These are phyloP conservation scores for Aspergillus quadricinctus DNA, from an alignment of 2,329 filamentous ascomycete genomes.

Conservation along the genomic window DNA sequence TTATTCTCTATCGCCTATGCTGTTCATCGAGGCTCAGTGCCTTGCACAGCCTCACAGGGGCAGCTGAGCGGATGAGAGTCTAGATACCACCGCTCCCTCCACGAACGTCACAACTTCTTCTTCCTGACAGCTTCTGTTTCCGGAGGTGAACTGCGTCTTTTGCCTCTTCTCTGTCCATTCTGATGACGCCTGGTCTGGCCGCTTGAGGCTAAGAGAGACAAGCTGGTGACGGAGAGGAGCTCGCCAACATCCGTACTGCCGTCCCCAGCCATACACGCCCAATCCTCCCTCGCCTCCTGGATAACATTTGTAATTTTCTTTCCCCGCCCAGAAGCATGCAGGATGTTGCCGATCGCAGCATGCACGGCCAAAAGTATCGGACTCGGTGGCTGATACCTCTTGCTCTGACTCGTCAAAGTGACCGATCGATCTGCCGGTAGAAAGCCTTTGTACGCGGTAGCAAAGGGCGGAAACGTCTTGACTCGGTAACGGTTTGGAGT, in stretches of 20 bases:
- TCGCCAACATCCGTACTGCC: constrained; percentile 13
- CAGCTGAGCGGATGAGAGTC: not conserved
- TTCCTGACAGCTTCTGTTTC: not conserved
- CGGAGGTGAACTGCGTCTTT: not conserved
- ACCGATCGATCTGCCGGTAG: constrained; percentile 13
- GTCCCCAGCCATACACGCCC: constrained; percentile 5
- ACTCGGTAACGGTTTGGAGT: constrained; percentile 12
- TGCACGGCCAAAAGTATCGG: constrained; percentile 16
- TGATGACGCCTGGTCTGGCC: not conserved
- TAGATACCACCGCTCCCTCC: not conserved
- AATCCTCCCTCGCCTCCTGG: constrained; percentile 12
- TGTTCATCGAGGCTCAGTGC: not conserved
- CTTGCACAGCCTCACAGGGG: not conserved
- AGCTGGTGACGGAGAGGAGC: constrained; percentile 12
- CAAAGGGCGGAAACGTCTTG: constrained; percentile 12
- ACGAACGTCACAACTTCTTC: not conserved
- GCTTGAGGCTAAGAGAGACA: constrained; percentile 8
- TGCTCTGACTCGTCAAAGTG: constrained; percentile 13
- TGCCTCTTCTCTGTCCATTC: not conserved
- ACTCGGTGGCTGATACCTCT: constrained; percentile 12
- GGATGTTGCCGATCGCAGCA: constrained; percentile 17
- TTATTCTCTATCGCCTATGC: not conserved
- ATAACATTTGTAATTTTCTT: constrained; percentile 8
- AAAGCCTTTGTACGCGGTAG: not conserved
- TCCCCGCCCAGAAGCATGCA: constrained; percentile 14